These are phyloP conservation scores for Chlamydomonas sp. DNA, from an alignment of 139 green algal species.

Conservation along the genomic window DNA sequence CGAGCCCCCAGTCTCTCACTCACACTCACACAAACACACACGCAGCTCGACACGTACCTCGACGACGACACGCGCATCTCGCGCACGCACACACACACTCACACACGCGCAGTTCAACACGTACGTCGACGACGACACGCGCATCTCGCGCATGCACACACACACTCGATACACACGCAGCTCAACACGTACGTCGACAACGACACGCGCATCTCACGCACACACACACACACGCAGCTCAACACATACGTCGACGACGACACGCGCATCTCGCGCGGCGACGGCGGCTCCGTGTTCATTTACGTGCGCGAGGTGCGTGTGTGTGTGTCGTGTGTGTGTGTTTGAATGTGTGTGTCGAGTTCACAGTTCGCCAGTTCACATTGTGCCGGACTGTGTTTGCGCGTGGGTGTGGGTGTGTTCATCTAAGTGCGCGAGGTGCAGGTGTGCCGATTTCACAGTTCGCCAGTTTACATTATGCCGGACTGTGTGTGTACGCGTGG, in stretches of 20 bases:
- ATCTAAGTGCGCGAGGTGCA: constrained; percentile 12
- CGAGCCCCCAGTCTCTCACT: too few relatives aligned
- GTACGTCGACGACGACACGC: too few relatives aligned
- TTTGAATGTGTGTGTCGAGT: neutral
- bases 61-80: too few relatives aligned
- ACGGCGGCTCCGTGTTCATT: constrained; percentile 21
- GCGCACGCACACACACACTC: too few relatives aligned
- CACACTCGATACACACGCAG: too few relatives aligned
- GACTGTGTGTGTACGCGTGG: neutral
- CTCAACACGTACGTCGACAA: constrained; percentile 80
- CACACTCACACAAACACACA: too few relatives aligned
- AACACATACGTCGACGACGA: constrained; percentile 76
- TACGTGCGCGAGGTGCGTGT: constrained; percentile 8
- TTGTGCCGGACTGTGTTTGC: neutral
- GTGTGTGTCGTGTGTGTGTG: neutral
- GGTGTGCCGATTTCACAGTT: neutral
- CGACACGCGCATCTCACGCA: constrained; percentile 60
- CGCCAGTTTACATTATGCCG: neutral
- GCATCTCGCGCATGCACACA: too few relatives aligned
- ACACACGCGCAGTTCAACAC: constrained; percentile 71
- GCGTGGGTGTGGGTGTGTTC: neutral
- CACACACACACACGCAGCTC: constrained; percentile 43
- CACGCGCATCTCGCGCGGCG: constrained; percentile 52
- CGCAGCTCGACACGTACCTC: too few relatives aligned
- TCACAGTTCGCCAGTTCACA: neutral